Base-by-base conservation (phyloP, 2,329 filamentous ascomycete species). In the Bipolaris sorokiniana region DNA sequence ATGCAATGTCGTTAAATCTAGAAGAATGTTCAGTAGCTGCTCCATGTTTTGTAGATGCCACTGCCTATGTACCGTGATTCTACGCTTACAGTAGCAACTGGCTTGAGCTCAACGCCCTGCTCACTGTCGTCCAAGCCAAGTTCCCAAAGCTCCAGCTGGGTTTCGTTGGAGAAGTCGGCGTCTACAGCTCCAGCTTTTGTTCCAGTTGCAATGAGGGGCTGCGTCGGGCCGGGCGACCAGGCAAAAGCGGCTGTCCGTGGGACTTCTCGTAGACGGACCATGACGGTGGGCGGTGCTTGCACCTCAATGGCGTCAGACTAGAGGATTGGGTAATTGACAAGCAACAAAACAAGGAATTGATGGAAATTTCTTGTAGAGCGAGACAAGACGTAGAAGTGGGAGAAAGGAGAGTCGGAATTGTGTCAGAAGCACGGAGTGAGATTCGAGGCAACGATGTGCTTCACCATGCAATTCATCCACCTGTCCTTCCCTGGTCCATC, bases 181-280 rank as follows among this genome's bases (percentile, higher is more conserved):
- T 96, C 92, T 40, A 99, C 92, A 69, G 95, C 95, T 63, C 95
- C 95, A 60, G 95, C 93, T 68, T 93, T 89, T 45, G 95, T 99
- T 70, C 95, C 95, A 26, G 95, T 99, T 59, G 92, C 94, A 64
- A 99, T 83, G 67, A 96, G 83, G 69, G 94, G 92, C 67, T 88
- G 87, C 37, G 86, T 85, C 48, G 91, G 81, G 68, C 88, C 90
- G 23, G 93, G 90, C 67, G 92, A 97, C 94, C 95, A 99, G 74
- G 95, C 92, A 78, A 99, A 99, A 72, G 94, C 90, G 78, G 94
- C 95, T 72, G 95, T 99, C 80, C 95, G 88, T 77, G 92, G 91
- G 75, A 99, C 96, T 83, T 98, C 93, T 84, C 94, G 88, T 79
- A 98, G 84, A 81, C 92, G 91, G 80, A 97, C 94, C 95, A 99